Base-by-base conservation (phyloP, 768 basidiomycete species). In the Leccinum variicolor region DNA sequence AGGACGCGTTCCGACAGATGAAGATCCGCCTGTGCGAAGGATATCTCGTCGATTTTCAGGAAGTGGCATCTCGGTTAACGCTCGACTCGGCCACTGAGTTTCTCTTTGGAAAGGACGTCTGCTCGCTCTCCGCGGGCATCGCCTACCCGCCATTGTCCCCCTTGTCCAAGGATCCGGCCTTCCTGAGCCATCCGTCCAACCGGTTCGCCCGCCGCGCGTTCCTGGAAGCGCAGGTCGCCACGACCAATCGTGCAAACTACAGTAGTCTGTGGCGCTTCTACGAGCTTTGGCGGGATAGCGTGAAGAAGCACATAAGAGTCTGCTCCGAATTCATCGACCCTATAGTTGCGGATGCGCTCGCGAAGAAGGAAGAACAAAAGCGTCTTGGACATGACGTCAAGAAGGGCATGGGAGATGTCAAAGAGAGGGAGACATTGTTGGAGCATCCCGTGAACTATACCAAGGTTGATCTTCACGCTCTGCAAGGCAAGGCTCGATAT, bases 71-170 rank as follows among this genome's bases (percentile, higher is more conserved):
- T 1, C 73, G 79, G 3, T 83, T 83, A 66, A 82, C 83, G 1
- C 67, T 86, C 33, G 84, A 86, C 63, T 82, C 81, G 1, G 81
- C 82, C 0, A 79, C 82, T 0, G 80, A 81, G 25, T 84, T 85
- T 63, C 74, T 84, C 10, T 82, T 84, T 57, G 81, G 83, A 29
- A 65, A 66, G 15, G 65, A 73, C 19, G 77, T 76, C 10, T 29
- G 73, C 36, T 73, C 72, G 0, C 68, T 78, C 31, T 66, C 71
- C 0, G 75, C 75, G 13, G 75, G 76, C 15, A 74, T 81, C 36
- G 59, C 62, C 31, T 77, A 65, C 58, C 76, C 71, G 41, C 64
- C 55, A 0, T 59, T 59, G 25, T 67, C 55, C 51, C 66, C 59
- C 43, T 60, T 62, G 48, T 70, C 53, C 46, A 64, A 62, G 61